Percentiles rank a stretch among this genome's conserved stretches.
phyloP scores from a whole-genome alignment of 306 rosid genomes.

The Sindora glabra region DNA sequence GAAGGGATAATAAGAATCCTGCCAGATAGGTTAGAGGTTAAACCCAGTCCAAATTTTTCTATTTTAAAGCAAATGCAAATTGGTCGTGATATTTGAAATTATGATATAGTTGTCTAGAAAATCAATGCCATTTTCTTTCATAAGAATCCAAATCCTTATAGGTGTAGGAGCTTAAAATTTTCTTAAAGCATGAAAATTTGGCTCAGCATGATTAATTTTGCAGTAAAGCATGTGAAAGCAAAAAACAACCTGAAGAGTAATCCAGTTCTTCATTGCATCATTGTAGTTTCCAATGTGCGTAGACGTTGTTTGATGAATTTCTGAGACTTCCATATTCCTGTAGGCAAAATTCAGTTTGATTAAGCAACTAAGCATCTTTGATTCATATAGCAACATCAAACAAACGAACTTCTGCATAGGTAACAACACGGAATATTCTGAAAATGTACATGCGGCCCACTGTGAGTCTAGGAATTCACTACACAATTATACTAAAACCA shows the following conservation, averaged over 20 bases:
- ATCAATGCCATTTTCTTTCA: neutral
- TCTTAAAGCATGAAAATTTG: neutral
- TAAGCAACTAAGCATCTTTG: slow-evolving; percentile 11
- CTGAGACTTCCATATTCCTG: slow-evolving; percentile 19
- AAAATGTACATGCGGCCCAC: neutral
- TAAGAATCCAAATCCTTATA: neutral
- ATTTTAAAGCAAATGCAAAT: neutral
- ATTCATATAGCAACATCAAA: neutral
- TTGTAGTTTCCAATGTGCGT: neutral
- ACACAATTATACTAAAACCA: neutral
- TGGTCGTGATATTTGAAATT: neutral
- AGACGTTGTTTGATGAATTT: neutral
- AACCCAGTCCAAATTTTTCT: neutral
- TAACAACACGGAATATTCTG: neutral
- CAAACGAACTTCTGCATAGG: neutral
- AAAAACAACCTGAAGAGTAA: slow-evolving; percentile 27
- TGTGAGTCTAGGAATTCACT: neutral
- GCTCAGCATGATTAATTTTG: neutral
- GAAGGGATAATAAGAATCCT: neutral
- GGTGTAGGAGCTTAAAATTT: neutral
- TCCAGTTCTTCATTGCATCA: slow-evolving; percentile 17
- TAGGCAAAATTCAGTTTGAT: neutral
- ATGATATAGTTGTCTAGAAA: neutral
- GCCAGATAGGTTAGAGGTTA: neutral
- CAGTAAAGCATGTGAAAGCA: neutral